Base-by-base conservation (phyloP, 805 yeast species). In the Lipomyces japonicus region DNA sequence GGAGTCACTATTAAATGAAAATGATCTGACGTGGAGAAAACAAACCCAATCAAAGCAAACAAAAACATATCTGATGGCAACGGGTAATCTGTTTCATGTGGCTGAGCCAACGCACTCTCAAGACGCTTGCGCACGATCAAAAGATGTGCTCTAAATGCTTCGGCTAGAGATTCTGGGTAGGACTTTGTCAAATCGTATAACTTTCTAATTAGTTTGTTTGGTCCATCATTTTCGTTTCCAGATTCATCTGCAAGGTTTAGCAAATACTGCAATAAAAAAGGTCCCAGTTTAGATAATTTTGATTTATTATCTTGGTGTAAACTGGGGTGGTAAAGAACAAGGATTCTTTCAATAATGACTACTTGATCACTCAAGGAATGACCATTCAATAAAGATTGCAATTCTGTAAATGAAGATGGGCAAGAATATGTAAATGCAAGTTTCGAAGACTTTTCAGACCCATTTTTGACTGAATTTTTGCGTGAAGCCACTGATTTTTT, bases 21-120 rank as follows among this genome's bases (percentile, higher is more conserved):
- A 64, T 88, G 90, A 72, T 93, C 99, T 0, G 98, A 93, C 0
- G 97, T 88, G 0, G 98, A 90, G 64, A 85, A 93, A 3, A 89
- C 65, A 46, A 76, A 72, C 4, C 97, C 97, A 50, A 90, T 74
- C 3, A 88, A 61, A 0, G 81, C 73, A 62, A 83, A 86, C 52
- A 84, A 78, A 4, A 86, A 68, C 51, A 88, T 68, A 63, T 89
- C 95, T 6, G 58, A 54, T 9, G 58, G 53, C 7, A 52, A 30
- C 16, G 58, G 58, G 34, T 54, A 54, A 16, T 54, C 56, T 4
- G 50, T 32, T 21, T 32, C 51, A 6, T 31, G 34, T n/a, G 25
- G 12, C 2, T 25, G 26, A 2, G 25, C 23, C 7, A 47, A 16
- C 10, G 51, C 59, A 2, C 58, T 63, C 6, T 62, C 57, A 24